Conservation (phyloP, 805 yeast genomes). For the Cyberlindnera meyerae region DNA sequence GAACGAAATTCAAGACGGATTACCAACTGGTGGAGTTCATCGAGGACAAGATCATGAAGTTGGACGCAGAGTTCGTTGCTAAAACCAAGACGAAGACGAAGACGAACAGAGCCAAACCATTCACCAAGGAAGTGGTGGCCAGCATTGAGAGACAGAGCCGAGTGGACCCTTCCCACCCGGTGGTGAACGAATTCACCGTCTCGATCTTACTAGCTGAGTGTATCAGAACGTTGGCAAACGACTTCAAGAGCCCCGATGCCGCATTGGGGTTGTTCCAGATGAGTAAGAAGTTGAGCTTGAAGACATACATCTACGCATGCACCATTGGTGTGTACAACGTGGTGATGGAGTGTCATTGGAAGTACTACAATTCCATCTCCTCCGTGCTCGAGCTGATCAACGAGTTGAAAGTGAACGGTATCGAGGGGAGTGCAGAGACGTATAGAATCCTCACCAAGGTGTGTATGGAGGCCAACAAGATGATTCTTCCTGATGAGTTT, state of each 20-base stretch:
- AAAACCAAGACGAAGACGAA: neutral
- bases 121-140: slow-evolving; percentile 1
- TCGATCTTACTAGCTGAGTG: slow-evolving; percentile 9
- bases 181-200: slow-evolving; percentile 16
- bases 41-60: slow-evolving; percentile 1
- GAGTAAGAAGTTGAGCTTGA: slow-evolving; percentile 28
- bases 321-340: slow-evolving; percentile 35
- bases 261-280: slow-evolving; percentile 34
- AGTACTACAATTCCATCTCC: slow-evolving; percentile 32
- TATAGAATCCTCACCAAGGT: slow-evolving; percentile 12
- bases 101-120: neutral
- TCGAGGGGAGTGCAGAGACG: slow-evolving; percentile 32
- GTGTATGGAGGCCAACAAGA: slow-evolving; percentile 9
- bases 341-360: slow-evolving; percentile 35
- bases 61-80: slow-evolving; percentile 2
- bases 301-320: slow-evolving; percentile 33
- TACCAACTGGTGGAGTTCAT: slow-evolving; percentile 8
- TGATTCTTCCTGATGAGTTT: slow-evolving; percentile 6
- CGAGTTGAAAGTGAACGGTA: slow-evolving; percentile 39
- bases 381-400: slow-evolving; percentile 31
- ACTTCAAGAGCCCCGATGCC: slow-evolving; percentile 12
- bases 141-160: slow-evolving; percentile 1
- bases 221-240: slow-evolving; percentile 8
- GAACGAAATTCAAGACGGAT: slow-evolving; percentile 3
- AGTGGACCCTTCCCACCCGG: slow-evolving; percentile 6